Evolutionary conservation across 352 stramenopile species (phyloP).

Genomic region (Phytopythium vexans): DNA sequence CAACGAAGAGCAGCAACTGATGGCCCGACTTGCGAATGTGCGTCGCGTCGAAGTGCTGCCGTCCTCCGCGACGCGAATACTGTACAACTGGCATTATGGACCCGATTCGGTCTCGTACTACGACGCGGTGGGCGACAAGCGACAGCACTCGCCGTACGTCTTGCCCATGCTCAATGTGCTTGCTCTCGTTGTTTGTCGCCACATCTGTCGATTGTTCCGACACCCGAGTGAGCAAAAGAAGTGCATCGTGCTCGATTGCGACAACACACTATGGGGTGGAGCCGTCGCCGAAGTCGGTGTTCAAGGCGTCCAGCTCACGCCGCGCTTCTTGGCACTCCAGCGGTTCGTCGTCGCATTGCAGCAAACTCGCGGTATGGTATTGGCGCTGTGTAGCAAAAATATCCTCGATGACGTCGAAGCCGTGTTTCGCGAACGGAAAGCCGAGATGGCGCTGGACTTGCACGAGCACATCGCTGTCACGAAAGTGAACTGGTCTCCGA

Average conservation of each 20-base stretch:
- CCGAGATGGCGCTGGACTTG: conserved; percentile 49
- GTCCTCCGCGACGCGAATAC: conserved; percentile 14
- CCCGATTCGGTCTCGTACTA: conserved; percentile 25
- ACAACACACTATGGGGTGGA: conserved; percentile 74
- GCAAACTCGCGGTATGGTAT: conserved; percentile 34
- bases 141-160: conserved; percentile 66
- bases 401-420: conserved; percentile 42
- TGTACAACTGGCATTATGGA: conserved; percentile 28
- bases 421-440: conserved; percentile 37
- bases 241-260: conserved; percentile 75
- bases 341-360: conserved; percentile 52
- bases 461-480: conserved; percentile 42
- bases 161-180: conserved; percentile 54
- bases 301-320: conserved; percentile 28
- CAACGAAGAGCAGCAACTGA: conserved; percentile 9
- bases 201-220: conserved; percentile 47
- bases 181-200: conserved; percentile 36
- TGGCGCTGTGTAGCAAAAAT: conserved; percentile 75
- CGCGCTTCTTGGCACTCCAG: conserved; percentile 49
- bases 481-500: conserved; percentile 59
- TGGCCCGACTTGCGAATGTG: conserved; percentile 15
- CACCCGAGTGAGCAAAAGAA: conserved; percentile 36
- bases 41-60: conserved; percentile 22
- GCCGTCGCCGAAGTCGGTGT: conserved; percentile 56
- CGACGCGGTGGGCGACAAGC: conserved; percentile 42